Evolutionary conservation across 2,329 filamentous ascomycete species (phyloP), one percentile per base, ranked within the genome.

Genomic region (Sordariomycetes sp.): DNA sequence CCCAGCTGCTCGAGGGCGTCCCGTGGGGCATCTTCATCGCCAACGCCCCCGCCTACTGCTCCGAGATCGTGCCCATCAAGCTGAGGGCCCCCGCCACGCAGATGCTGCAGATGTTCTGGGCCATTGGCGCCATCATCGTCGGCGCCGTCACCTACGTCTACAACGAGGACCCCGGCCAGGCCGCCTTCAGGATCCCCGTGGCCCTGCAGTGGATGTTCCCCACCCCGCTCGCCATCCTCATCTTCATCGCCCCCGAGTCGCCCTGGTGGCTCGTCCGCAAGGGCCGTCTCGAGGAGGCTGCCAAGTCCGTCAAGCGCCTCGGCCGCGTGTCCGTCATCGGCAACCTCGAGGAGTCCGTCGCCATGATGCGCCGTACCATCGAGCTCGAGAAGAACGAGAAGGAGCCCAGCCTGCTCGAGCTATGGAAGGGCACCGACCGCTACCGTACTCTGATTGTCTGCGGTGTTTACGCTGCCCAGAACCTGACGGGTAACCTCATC

Each of bases 81-180:
- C 58, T 79, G 28, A 59, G 74, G 49, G 74, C 67, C 37, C 66
- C 70, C 28, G 63, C 61, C 11, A 78, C 74, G 3, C 68, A 72
- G 46, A 77, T 71, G 58, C 44, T 78, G 50, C 73, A 79, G 49
- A 78, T 79, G 73, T 72, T 70, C 56, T 79, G 74, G 74, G 68
- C 72, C 4, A 70, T 79, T 42, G 74, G 74, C 11, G 54, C 59
- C 15, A 77, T 79, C 46, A 72, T 79, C 27, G 73, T 78, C 23
- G 66, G 61, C 17, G 73, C 52, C 30, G 63, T 70, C 35, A 70
- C 68, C 15, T 76, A 68, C 46, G 47, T 53, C 34, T 75, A 69
- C 59, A 34, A 21, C 17, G 15, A 9, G 12, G n/a, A 20, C 4
- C 30, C 24, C 19, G n/a, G 17, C 20, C 16, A 21, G 4, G 19